Evolutionary conservation across 2,329 filamentous ascomycete genomes (phyloP).

Genomic region (Colletotrichum theobromicola): DNA sequence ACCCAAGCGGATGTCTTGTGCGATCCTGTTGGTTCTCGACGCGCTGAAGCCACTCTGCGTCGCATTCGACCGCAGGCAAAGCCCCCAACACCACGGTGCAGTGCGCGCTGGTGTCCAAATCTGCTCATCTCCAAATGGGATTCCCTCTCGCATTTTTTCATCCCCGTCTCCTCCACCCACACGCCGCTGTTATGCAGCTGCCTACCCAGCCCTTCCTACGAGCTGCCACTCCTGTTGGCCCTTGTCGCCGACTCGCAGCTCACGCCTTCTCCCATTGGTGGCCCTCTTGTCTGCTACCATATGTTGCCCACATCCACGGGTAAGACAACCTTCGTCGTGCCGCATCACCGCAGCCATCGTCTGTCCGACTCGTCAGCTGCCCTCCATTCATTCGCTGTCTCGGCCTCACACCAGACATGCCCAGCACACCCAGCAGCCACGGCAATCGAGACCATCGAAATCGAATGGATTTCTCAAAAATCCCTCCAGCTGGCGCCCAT

Average conservation of each 20-base stretch:
- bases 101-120: not conserved
- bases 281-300: not conserved
- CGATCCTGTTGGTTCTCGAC: not conserved
- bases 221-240: constrained; percentile 12
- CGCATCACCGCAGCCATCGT: constrained; percentile 9
- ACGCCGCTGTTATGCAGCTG: constrained; percentile 3
- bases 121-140: not conserved
- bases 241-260: constrained; percentile 3
- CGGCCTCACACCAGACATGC: not conserved
- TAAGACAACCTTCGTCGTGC: constrained; percentile 16
- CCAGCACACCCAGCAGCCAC: not conserved
- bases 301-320: not conserved
- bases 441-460: constrained; percentile 1
- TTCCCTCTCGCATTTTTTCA: not conserved
- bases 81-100: not conserved
- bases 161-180: not conserved
- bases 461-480: not conserved
- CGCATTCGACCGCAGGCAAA: not conserved
- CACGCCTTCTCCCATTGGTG: not conserved
- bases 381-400: not conserved
- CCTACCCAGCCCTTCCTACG: not conserved
- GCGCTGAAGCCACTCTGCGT: not conserved
- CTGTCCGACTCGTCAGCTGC: constrained; percentile 12
- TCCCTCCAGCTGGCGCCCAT: not conserved
- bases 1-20: not conserved